Evolutionary conservation across 495 filamentous ascomycete species (phyloP), one percentile per base, ranked within the genome.

Genomic region (Letharia lupina): DNA sequence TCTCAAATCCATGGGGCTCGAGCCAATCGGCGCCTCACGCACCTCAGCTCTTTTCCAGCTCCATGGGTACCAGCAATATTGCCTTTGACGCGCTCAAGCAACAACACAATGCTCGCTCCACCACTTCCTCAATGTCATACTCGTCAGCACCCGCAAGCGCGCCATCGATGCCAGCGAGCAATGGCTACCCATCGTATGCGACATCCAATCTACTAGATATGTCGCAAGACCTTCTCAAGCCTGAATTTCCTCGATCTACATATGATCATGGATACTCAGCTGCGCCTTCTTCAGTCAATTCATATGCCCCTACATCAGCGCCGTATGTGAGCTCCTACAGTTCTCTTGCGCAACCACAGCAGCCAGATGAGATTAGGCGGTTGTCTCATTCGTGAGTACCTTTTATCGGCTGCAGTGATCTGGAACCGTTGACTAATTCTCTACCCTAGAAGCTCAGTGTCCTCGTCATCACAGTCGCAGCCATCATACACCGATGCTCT

Each of bases 1-100:
- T 98, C 80, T 92, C 90, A 73, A 92, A 98, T 75, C 93, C 93
- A 20, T 98, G 93, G 93, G 81, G 80, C 64, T 81, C 86, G 39
- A 83, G 87, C 28, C 78, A 84, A 60, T 79, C 80, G 56, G 76
- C 81, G 23, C 78, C 80, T 35, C 79, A 82, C 2, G 28, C 60
- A 35, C 44, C 65, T 48, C 69, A 71, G 5, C 73, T 86, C 39
- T 87, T 86, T 66, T 76, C 83, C 61, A 84, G 80, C 44, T 77
- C 81, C 73, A 83, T 83, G 77, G 81, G 82, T 69, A 83, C 80
- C 82, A 86, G 77, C 74, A 77, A 74, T 71, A 75, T 78, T 68
- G 72, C 73, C 75, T 69, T 84, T 74, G 79, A 79, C 77, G 74
- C 80, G 69, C 74, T 80, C 73, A 80, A 81, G 72, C 80, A 83